Evolutionary conservation across 371 early-diverging fungal species (phyloP), one percentile per base, ranked within the genome.

Genomic region (Mortierella sp.): DNA sequence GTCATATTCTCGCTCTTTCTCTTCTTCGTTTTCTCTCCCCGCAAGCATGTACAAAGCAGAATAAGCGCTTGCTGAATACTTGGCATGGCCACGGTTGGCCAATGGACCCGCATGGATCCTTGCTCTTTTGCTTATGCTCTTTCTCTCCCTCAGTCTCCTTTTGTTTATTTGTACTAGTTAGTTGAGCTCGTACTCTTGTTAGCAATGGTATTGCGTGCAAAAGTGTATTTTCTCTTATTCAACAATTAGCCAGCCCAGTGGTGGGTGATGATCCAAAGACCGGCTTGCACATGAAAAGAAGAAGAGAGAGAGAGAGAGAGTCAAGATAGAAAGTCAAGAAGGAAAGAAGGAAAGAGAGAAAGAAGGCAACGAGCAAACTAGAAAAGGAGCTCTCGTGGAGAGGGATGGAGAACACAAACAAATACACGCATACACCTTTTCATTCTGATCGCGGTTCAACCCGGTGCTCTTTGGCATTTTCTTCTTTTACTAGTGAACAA

Each of bases 371-470:
- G 24, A 55, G 10, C n/a, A 48, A 26, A 57, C 58, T 14, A n/a
- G n/a, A 54, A 38, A 38, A 38, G 42, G 42, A 38, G 42, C 42
- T 38, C 42, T 38, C 42, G 42, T 38, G 42, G 42, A 38, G 42
- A 38, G 5, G 42, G 42, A 38, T 38, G 5, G 42, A 38, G 42
- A 38, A 38, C 42, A 38, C 42, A 38, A 38, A 38, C 42, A 38
- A 3, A 38, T 5, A 38, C 42, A 38, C 42, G 42, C 42, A 38
- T 38, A 38, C 50, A 50, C 16, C 47, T 0, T 28, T 26, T 21
- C 63, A 73, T 57, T 55, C 57, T 74, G 72, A 79, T 79, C 75
- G 26, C 75, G 50, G 80, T 79, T 58, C 54, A 79, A 47, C 70
- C 80, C 47, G 58, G 80, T 79, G 72, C 71, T 58, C 58, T 34